Evolutionary conservation across 2,329 filamentous ascomycete species (phyloP).

Genomic region (Coniochaeta prunicola): DNA sequence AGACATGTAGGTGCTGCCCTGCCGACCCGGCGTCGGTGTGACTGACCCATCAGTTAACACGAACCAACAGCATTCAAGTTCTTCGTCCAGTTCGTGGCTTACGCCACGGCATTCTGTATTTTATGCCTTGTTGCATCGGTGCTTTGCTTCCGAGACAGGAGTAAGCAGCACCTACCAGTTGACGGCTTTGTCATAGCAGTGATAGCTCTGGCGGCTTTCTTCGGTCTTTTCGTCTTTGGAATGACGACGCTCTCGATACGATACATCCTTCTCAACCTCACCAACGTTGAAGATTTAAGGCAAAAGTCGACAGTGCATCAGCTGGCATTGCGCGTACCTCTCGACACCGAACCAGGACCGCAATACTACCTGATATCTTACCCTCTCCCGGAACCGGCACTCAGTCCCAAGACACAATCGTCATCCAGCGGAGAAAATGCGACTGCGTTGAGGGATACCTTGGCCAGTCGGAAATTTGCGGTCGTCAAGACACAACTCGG

Average conservation of each 20-base stretch:
- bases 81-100: conserved; percentile 81
- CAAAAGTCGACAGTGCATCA: conserved; percentile 56
- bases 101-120: conserved; percentile 60
- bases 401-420: conserved; percentile 13
- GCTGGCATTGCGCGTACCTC: conserved; percentile 66
- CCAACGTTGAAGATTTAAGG: conserved; percentile 74
- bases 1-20: conserved; percentile 50
- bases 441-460: conserved; percentile 28
- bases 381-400: conserved; percentile 35
- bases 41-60: conserved; percentile 6
- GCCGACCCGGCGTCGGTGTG: background rate
- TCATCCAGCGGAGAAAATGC: conserved; percentile 2
- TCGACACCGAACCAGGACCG: conserved; percentile 31
- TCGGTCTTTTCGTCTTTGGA: conserved; percentile 69
- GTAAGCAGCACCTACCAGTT: conserved; percentile 5
- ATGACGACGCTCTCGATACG: conserved; percentile 71
- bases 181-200: conserved; percentile 60
- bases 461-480: conserved; percentile 63
- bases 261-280: conserved; percentile 66
- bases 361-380: conserved; percentile 50
- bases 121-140: conserved; percentile 58
- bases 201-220: conserved; percentile 62
- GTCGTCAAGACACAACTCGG: conserved; percentile 66
- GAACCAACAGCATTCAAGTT: conserved; percentile 65
- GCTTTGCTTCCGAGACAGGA: conserved; percentile 49